phyloP scores from a whole-genome alignment of 495 filamentous ascomycete genomes.

The Pseudomonodictys pantanalensis region DNA sequence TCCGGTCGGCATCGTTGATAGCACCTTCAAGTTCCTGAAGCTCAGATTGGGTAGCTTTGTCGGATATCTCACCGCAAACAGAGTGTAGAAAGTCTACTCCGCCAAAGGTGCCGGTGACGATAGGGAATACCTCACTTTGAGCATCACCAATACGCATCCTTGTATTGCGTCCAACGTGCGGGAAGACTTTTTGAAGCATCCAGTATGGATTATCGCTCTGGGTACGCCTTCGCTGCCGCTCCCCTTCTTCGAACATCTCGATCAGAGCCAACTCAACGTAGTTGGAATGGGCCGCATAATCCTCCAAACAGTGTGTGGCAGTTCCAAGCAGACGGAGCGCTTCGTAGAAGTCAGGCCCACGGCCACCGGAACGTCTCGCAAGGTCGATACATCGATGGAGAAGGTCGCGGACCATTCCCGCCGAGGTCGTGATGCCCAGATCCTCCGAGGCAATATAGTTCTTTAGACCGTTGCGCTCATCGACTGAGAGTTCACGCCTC shows the following conservation, averaged over 20 bases:
- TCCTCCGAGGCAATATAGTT: slow-evolving; percentile 86
- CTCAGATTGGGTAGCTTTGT: slow-evolving; percentile 85
- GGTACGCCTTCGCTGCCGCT: not conserved
- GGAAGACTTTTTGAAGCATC: slow-evolving; percentile 61
- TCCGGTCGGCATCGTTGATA: slow-evolving; percentile 56
- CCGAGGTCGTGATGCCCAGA: slow-evolving; percentile 69
- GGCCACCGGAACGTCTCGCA: slow-evolving; percentile 63
- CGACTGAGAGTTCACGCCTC: slow-evolving; percentile 69
- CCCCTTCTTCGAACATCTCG: slow-evolving; percentile 71
- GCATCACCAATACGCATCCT: slow-evolving; percentile 64
- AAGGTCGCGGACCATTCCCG: slow-evolving; percentile 67
- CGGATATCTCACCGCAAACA: slow-evolving; percentile 81
- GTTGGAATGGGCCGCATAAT: slow-evolving; percentile 89
- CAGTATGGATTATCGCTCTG: too few species aligned
- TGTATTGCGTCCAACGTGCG: slow-evolving; percentile 75
- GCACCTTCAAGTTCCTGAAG: slow-evolving; percentile 76
- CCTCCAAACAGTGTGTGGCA: slow-evolving; percentile 86
- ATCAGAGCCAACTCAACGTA: slow-evolving; percentile 82
- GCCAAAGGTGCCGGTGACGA: slow-evolving; percentile 80
- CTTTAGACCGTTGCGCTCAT: slow-evolving; percentile 69
- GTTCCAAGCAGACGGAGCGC: slow-evolving; percentile 81
- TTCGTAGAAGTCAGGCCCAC: slow-evolving; percentile 77
- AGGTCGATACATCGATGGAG: slow-evolving; percentile 70
- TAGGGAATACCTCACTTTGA: slow-evolving; percentile 63
- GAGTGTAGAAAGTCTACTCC: slow-evolving; percentile 85